A percentile compares a stretch with the other conserved stretches of the same genome.
phyloP scores from a whole-genome alignment of 495 filamentous ascomycete species.

The Ramalina intermedia region DNA sequence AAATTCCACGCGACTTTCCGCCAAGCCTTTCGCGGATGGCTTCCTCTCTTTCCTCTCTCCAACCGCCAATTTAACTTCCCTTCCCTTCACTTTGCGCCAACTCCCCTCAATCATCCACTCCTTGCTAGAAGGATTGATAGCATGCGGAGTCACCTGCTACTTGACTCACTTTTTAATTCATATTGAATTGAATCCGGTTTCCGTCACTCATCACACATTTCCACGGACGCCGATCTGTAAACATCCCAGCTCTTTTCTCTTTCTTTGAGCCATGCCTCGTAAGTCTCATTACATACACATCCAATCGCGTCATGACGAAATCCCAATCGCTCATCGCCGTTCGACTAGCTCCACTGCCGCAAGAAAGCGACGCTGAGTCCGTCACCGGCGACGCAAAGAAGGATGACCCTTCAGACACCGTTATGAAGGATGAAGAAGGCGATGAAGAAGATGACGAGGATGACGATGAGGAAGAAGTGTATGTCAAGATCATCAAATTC shows the following conservation, averaged over 20 bases:
- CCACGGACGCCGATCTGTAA: no score
- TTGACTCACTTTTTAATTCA: background rate
- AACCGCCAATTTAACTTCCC: background rate
- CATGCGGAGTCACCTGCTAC: background rate
- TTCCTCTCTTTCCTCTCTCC: background rate
- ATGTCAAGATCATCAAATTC: constrained; percentile 10
- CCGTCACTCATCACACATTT: no score
- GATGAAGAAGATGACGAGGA: constrained; percentile 17
- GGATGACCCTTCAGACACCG: constrained; percentile 12
- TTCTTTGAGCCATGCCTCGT: constrained; percentile 7
- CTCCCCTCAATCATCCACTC: background rate
- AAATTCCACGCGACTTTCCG: constrained; percentile 13
- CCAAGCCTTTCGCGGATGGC: background rate
- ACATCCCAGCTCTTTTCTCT: no score
- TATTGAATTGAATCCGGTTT: background rate
- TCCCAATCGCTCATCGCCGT: background rate
- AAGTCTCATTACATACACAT: constrained; percentile 1
- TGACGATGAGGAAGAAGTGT: constrained; percentile 25
- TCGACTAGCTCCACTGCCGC: constrained; percentile 25
- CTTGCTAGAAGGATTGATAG: background rate
- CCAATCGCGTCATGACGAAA: background rate
- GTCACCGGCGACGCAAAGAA: constrained; percentile 26
- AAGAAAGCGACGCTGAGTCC: constrained; percentile 33
- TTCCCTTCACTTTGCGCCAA: constrained; percentile 5
- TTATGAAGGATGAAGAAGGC: constrained; percentile 7